Evolutionary conservation across 306 rosid species (phyloP).

Genomic region (Cicer bijugum): DNA sequence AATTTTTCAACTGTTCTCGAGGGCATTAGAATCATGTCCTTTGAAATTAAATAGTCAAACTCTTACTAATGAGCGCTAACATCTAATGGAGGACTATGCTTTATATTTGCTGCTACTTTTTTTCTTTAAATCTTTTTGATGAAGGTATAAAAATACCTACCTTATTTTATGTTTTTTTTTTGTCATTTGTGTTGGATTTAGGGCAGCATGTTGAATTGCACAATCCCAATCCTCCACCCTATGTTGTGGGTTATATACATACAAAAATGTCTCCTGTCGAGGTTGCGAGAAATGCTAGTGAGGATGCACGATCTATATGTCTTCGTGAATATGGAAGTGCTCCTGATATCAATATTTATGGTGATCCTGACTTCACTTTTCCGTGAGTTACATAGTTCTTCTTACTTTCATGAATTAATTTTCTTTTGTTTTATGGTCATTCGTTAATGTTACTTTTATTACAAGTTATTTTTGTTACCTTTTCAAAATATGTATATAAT

Average conservation of each 20-base stretch:
- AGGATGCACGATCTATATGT: conserved; percentile 88
- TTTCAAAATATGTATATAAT: conserved; percentile 23
- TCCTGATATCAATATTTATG: conserved; percentile 73
- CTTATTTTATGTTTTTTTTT: conserved; percentile 14
- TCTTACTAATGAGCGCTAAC: too few species aligned
- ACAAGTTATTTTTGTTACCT: conserved; percentile 10
- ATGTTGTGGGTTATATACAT: conserved; percentile 84
- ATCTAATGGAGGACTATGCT: too few species aligned
- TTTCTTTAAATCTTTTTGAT: not conserved
- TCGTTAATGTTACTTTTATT: not conserved
- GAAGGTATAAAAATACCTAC: not conserved
- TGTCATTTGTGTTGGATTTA: conserved; percentile 51
- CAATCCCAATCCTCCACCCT: conserved; percentile 91
- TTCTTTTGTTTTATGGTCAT: not conserved
- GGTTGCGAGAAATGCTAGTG: conserved; percentile 80
- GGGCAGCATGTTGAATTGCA: conserved; percentile 99
- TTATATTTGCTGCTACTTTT: not conserved
- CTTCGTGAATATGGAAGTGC: conserved; percentile 84
- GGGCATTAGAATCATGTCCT: too few species aligned
- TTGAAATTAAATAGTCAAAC: too few species aligned
- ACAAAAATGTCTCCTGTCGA: conserved; percentile 86
- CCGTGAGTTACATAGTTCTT: conserved; percentile 68
- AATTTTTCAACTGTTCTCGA: too few species aligned
- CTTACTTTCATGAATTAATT: conserved; percentile 32
- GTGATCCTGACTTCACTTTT: conserved; percentile 85